A percentile compares a stretch with the other conserved stretches of the same genome.
These are phyloP conservation scores for Kokia cookei DNA, from an alignment of 441 rosid species.

Conservation along the genomic window DNA sequence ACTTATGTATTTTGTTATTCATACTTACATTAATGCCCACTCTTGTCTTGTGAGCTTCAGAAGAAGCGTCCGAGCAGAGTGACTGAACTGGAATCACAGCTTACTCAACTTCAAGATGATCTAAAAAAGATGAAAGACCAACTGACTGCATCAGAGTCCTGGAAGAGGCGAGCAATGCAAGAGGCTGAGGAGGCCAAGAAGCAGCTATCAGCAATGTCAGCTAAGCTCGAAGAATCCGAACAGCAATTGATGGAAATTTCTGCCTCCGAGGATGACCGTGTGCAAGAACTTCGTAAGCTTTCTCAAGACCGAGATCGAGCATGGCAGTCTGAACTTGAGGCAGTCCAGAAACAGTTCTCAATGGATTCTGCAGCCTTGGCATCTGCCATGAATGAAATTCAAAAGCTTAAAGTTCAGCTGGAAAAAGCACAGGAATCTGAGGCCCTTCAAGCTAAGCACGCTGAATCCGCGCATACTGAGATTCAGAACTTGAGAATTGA, in stretches of 20 bases:
- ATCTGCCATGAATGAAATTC: constrained; percentile 82
- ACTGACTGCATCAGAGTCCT: constrained; percentile 60
- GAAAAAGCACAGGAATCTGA: constrained; percentile 59
- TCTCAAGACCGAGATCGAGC: constrained; percentile 87
- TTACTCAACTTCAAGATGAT: constrained; percentile 80
- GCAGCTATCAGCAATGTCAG: constrained; percentile 42
- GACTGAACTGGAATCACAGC: constrained; percentile 64
- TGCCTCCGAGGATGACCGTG: constrained; percentile 69
- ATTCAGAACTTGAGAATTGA: constrained; percentile 59
- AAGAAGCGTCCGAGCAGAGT: constrained; percentile 64
- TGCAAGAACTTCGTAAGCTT: constrained; percentile 71
- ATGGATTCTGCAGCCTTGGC: constrained; percentile 77
- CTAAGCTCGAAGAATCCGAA: constrained; percentile 52
- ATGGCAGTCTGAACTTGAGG: constrained; percentile 97
- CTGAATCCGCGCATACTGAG: constrained; percentile 53
- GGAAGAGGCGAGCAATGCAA: constrained; percentile 62
- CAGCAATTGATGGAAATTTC: constrained; percentile 76
- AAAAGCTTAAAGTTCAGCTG: constrained; percentile 77
- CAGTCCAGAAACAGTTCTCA: constrained; percentile 75
- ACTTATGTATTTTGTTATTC: not conserved
- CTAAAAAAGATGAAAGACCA: constrained; percentile 84
- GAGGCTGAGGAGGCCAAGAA: constrained; percentile 76
- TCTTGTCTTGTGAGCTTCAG: constrained; percentile 26
- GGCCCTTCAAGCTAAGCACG: constrained; percentile 42
- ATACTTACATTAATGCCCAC: not conserved